Evolutionary conservation across 2,329 filamentous ascomycete species (phyloP), one percentile per base, ranked within the genome.

Genomic region (Paramyrothecium sp.): DNA sequence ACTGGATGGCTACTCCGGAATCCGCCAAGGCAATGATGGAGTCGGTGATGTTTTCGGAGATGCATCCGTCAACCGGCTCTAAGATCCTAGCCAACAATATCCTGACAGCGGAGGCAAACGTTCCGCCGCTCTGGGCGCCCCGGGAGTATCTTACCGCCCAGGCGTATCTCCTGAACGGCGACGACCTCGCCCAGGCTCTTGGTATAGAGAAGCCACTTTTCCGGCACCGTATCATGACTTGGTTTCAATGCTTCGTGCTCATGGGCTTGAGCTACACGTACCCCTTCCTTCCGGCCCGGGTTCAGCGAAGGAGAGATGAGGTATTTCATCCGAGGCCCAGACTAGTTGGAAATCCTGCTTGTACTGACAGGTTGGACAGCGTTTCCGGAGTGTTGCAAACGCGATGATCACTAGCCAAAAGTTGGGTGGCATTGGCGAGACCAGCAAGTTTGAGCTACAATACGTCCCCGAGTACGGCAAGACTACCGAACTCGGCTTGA

Each of bases 61-160:
- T 92, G 20, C 68, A 82, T 23, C 90, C 90, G 0, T 87, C 84
- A 0, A 73, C 79, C 1, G 89, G 82, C 20, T 88, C 84, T 1
- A 79, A 80, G 50, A 77, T 87, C 7, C 78, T 94, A 23, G 89
- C 89, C 3, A 89, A 89, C 70, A 94, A 93, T 67, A 89, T 93
- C 65, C 87, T 94, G 63, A 80, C 83, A 3, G 83, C 83, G 3
- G 77, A 93, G n/a, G 80, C 88, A 63, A 78, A 81, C 53, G 83
- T 85, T 46, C 83, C 89, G 1, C 90, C 90, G 0, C 79, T 84
- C 0, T 88, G 85, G 62, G 81, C 87, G 1, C 87, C 85, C 2
- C 79, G 82, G 7, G 83, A 85, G 51, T 90, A 91, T 69, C 78
- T 93, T 54, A 80, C 84, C 53, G 90, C 89, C 0, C 82, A 84